These are phyloP conservation scores for Filosporella fistucella DNA, from an alignment of 495 filamentous ascomycete genomes.

Conservation along the genomic window DNA sequence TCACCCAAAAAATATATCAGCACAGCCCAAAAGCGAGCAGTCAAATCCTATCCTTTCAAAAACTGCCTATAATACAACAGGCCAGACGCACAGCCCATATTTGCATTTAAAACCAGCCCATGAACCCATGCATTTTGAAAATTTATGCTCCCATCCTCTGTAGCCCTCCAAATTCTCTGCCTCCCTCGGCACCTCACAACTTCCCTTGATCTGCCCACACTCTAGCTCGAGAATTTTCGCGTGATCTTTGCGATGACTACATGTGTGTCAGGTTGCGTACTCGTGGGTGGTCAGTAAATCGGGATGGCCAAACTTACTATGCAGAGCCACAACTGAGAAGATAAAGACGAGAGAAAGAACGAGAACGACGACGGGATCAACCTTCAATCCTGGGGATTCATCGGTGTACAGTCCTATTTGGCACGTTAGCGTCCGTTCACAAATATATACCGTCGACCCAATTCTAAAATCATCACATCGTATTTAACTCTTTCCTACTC, in stretches of 20 bases:
- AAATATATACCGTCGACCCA: background rate
- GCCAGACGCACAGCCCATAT: no score
- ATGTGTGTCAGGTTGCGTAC: background rate
- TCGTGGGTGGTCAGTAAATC: background rate
- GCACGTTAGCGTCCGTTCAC: background rate
- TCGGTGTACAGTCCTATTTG: conserved; percentile 86
- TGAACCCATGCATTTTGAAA: background rate
- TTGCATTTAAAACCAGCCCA: no score
- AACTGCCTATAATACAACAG: no score
- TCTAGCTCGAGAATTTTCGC: conserved; percentile 75
- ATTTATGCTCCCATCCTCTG: background rate
- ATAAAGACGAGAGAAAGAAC: conserved; percentile 95
- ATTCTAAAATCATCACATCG: background rate
- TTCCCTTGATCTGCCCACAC: background rate
- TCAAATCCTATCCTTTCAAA: no score
- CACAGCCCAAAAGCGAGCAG: no score
- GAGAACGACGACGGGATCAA: conserved; percentile 94
- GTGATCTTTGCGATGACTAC: conserved; percentile 96
- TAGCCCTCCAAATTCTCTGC: no score
- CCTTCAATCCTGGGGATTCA: conserved; percentile 91
- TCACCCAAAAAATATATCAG: no score
- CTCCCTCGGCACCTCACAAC: background rate
- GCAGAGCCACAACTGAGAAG: conserved; percentile 94
- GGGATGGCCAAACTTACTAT: conserved; percentile 59
- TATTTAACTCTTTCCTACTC: background rate